These are phyloP conservation scores for Xanthoconium separans DNA, from an alignment of 1,284 basidiomycete species.

Conservation along the genomic window DNA sequence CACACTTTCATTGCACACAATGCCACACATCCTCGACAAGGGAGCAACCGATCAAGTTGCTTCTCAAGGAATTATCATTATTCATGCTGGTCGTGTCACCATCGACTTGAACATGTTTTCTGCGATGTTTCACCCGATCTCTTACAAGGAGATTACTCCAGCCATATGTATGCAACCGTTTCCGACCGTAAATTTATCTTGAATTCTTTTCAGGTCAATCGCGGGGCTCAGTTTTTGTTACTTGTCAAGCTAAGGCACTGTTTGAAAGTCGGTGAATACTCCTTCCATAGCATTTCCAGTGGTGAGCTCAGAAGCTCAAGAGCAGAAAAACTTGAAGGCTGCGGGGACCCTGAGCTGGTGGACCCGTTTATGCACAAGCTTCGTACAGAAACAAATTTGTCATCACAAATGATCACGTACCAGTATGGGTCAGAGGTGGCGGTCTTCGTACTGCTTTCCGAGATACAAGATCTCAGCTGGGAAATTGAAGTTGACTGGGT, in stretches of 20 bases:
- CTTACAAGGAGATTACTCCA: no score
- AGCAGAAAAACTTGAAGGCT: constrained; percentile 7
- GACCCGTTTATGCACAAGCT: constrained; percentile 16
- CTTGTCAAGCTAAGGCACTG: not conserved
- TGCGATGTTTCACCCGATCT: no score
- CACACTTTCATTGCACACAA: no score
- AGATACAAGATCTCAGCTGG: constrained; percentile 5
- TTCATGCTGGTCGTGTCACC: no score
- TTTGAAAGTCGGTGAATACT: not conserved
- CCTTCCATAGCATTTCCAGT: not conserved
- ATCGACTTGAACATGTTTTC: no score
- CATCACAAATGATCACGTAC: constrained; percentile 6
- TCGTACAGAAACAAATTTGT: constrained; percentile 3
- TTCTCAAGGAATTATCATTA: not conserved
- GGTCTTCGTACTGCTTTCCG: not conserved
- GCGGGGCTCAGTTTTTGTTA: not conserved
- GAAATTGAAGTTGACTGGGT: constrained; percentile 6
- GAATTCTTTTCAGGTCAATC: not conserved
- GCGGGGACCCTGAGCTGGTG: constrained; percentile 14
- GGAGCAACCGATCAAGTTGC: not conserved
- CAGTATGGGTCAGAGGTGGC: constrained; percentile 6
- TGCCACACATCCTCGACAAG: not conserved
- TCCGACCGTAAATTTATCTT: not conserved
- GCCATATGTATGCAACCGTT: no score
- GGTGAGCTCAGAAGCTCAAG: not conserved